Evolutionary conservation across 140 eudicot species (phyloP).

Genomic region (Anethum foeniculum): DNA sequence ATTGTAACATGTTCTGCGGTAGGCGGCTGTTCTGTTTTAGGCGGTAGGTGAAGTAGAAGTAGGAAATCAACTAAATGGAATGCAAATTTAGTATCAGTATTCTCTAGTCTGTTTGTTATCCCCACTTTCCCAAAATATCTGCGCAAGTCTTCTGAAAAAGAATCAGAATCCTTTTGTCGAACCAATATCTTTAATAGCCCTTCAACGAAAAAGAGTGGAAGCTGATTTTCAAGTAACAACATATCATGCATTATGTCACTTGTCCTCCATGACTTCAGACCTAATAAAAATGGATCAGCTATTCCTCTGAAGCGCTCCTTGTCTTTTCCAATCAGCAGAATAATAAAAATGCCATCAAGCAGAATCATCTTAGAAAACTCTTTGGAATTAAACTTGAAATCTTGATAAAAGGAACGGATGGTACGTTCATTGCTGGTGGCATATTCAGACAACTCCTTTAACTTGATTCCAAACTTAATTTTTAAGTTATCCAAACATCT

Average conservation of each 20-base stretch:
- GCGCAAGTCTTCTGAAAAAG: no score
- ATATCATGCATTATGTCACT: slow-evolving; percentile 17
- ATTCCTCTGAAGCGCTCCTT: no score
- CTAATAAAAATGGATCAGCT: no score
- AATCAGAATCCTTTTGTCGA: no score
- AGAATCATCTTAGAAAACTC: slow-evolving; percentile 7
- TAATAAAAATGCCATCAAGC: slow-evolving; percentile 12
- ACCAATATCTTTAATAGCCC: neutral
- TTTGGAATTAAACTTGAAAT: neutral
- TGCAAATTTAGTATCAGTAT: no score
- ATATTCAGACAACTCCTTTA: neutral
- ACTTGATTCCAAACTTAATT: no score
- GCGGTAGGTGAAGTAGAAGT: neutral
- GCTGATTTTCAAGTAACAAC: slow-evolving; percentile 14
- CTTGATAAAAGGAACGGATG: slow-evolving; percentile 7
- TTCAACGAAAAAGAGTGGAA: neutral
- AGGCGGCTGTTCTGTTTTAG: no score
- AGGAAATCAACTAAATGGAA: slow-evolving; percentile 12
- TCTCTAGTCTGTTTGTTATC: neutral
- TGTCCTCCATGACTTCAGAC: neutral
- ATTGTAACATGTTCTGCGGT: no score
- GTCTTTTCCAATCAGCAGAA: neutral
- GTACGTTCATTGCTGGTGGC: neutral
- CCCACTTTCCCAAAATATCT: slow-evolving; percentile 10
- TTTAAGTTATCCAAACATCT: neutral